Base-by-base conservation (phyloP, 2,329 filamentous ascomycete genomes). In the Coniella vitis region DNA sequence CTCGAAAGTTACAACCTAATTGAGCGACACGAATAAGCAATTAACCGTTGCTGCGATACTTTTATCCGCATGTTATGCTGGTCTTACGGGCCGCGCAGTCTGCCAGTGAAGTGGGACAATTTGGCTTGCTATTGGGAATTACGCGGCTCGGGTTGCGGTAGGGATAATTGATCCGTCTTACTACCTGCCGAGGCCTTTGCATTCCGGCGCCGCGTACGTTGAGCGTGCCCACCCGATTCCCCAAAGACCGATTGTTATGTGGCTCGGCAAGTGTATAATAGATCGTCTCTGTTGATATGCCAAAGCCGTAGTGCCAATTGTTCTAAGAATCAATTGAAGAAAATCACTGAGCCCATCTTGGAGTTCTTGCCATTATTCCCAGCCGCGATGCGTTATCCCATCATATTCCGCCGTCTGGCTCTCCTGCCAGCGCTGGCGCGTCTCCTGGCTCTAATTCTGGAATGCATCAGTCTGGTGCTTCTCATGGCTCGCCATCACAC, bases 391-490 rank as follows among this genome's bases (percentile, higher is more conserved):
- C 16, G 47, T 12, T 47, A 35, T 7, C 36, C 48, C 4, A 12
- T 36, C 12, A 19, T 41, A 3, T 14, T 53, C 8, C 47, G 51
- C 8, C 47, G 51, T 17, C 20, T 47, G 13, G 51, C 43, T 4
- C 21, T 47, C 3, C 43, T 53, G 12, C 34, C 51, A 4, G 39
- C 47, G 21, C 22, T 47, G 8, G 19, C 43, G 17, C 47, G 51
- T 12, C 17, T 53, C 16, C 38, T 20, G n/a, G 40, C 47, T 12
- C 14, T 53, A 12, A 9, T 25, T 9, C 16, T 53, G 7, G 47
- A 53, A 21, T 25, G 38, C 36, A 32, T 50, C 38, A 53, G 51
- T 20, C 29, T 53, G 5, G 16, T 47, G 3, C 17, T 45, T 2
- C 39, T 53, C 2, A 37, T 29, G 16, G 17, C 45, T 19, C 31